phyloP scores from a whole-genome alignment of 176 grass and related monocot genomes.

The Elymus sibiricus region DNA sequence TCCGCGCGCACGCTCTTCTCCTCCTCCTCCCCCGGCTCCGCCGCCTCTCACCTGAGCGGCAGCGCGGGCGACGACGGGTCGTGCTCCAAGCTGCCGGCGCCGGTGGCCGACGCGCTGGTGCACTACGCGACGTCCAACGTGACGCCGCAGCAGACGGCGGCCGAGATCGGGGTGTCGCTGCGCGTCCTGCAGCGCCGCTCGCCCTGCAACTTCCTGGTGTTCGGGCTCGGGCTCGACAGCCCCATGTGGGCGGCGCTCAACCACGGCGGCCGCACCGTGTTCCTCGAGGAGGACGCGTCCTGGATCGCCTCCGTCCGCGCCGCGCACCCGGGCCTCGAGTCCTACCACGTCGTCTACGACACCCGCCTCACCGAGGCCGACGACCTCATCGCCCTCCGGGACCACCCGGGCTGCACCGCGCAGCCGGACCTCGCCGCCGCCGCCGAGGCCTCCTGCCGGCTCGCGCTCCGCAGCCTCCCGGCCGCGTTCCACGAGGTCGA shows the following conservation, averaged over 20 bases:
- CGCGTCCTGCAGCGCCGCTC: slow-evolving; percentile 38
- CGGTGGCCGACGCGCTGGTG: slow-evolving; percentile 52
- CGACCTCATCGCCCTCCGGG: slow-evolving; percentile 24
- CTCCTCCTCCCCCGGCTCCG: not conserved
- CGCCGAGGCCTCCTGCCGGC: not conserved
- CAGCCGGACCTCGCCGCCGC: slow-evolving; percentile 30
- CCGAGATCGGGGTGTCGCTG: slow-evolving; percentile 52
- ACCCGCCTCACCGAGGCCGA: slow-evolving; percentile 48
- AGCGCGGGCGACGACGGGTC: not conserved
- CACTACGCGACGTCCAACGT: slow-evolving; percentile 48
- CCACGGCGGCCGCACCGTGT: slow-evolving; percentile 80
- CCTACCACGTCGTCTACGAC: slow-evolving; percentile 73
- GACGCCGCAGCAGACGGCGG: slow-evolving; percentile 52
- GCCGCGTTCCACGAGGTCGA: slow-evolving; percentile 28
- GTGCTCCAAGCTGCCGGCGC: slow-evolving; percentile 13
- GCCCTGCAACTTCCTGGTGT: slow-evolving; percentile 75
- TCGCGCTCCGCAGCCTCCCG: slow-evolving; percentile 40
- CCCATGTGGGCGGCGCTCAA: slow-evolving; percentile 90
- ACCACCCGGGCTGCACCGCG: slow-evolving; percentile 14
- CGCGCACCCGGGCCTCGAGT: slow-evolving; percentile 52
- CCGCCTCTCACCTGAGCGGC: not conserved
- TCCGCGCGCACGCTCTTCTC: slow-evolving; percentile 23
- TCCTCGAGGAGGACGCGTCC: slow-evolving; percentile 94
- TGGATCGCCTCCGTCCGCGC: slow-evolving; percentile 53
- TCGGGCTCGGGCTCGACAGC: slow-evolving; percentile 55